Evolutionary conservation across 345 rosid species (phyloP).

Genomic region (Corchorus olitorius): DNA sequence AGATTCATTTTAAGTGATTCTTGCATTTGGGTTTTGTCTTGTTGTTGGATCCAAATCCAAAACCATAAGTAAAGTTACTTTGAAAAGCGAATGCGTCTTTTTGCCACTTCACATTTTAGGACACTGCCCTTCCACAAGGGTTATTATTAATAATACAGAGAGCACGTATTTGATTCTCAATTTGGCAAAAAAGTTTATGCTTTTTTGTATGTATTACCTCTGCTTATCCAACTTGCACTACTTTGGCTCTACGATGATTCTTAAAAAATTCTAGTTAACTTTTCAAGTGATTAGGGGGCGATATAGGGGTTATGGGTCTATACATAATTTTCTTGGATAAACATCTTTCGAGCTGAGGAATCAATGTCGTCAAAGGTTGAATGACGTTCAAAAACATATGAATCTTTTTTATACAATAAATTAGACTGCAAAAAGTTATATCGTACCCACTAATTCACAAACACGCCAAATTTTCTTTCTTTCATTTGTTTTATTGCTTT

Average conservation of each 20-base stretch:
- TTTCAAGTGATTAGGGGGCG: background rate
- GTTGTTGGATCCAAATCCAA: background rate
- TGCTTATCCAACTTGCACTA: background rate
- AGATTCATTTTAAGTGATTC: background rate
- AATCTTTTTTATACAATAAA: background rate
- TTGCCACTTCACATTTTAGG: slow-evolving; percentile 15
- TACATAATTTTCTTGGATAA: background rate
- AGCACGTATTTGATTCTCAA: slow-evolving; percentile 11
- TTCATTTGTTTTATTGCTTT: background rate
- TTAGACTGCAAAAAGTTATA: background rate
- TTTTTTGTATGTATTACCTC: background rate
- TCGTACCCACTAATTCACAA: background rate
- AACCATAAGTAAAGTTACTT: background rate
- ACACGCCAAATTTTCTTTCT: background rate
- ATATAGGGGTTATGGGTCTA: background rate
- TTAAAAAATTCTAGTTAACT: slow-evolving; percentile 1
- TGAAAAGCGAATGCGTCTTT: background rate
- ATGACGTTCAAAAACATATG: background rate
- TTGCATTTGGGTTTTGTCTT: slow-evolving; percentile 15
- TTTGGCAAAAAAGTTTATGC: background rate
- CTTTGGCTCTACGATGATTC: slow-evolving; percentile 2
- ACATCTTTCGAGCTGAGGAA: background rate
- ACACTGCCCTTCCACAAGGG: slow-evolving; percentile 9
- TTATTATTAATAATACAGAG: slow-evolving; percentile 6
- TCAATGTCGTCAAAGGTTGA: background rate